Evolutionary conservation across 2,329 filamentous ascomycete genomes (phyloP).

Genomic region (Hypoxylon sp.): DNA sequence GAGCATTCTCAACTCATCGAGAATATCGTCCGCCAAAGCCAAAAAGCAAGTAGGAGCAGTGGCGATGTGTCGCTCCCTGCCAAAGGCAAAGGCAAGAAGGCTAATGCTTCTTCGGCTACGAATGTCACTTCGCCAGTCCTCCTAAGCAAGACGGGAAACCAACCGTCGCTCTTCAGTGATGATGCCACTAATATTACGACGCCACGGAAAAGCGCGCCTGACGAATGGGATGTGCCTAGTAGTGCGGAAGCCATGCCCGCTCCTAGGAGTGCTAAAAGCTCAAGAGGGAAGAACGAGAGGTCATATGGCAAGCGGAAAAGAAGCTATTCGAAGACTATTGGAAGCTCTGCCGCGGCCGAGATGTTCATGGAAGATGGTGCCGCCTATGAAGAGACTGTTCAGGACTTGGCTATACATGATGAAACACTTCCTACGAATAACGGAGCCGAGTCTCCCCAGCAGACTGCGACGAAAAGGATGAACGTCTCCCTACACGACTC

Average conservation of each 20-base stretch:
- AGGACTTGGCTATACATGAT: conserved; percentile 19
- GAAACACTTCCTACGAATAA: conserved; percentile 18
- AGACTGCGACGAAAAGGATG: conserved; percentile 37
- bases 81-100: conserved; percentile 44
- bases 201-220: conserved; percentile 48
- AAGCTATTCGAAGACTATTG: conserved; percentile 22
- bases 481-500: conserved; percentile 47
- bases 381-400: conserved; percentile 8
- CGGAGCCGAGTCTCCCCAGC: conserved; percentile 21
- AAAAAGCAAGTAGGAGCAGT: conserved; percentile 53
- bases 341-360: conserved; percentile 33
- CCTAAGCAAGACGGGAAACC: conserved; percentile 39
- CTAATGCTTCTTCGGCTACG: conserved; percentile 50
- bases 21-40: conserved; percentile 54
- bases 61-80: conserved; percentile 50
- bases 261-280: conserved; percentile 28
- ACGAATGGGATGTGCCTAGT: conserved; percentile 56
- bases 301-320: conserved; percentile 44
- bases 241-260: conserved; percentile 45
- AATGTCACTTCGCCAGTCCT: conserved; percentile 50
- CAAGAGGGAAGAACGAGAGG: conserved; percentile 36
- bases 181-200: conserved; percentile 50
- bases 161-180: conserved; percentile 42
- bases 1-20: conserved; percentile 54
- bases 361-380: conserved; percentile 37